Evolutionary conservation across 768 basidiomycete genomes (phyloP).

Genomic region (Pleurotus giganteus): DNA sequence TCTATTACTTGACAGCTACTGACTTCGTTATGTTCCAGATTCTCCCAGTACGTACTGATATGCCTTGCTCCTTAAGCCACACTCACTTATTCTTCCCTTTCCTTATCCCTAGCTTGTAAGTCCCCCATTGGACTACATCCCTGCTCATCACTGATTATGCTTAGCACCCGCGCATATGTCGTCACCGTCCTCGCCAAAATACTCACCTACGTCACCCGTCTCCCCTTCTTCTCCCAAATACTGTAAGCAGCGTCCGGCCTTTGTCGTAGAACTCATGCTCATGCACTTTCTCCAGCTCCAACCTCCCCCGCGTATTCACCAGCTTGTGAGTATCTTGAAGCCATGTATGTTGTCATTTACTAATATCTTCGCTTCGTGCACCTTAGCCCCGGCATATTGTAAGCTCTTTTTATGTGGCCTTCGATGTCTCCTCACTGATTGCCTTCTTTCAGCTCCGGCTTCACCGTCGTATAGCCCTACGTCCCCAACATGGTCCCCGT

Average conservation of each 20-base stretch:
- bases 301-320: constrained; percentile 88
- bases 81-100: constrained; percentile 20
- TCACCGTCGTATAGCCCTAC: constrained; percentile 87
- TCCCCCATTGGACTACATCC: constrained; percentile 13
- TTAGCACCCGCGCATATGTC: constrained; percentile 78
- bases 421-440: constrained; percentile 12
- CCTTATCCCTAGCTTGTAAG: constrained; percentile 56
- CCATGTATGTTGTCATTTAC: constrained; percentile 8
- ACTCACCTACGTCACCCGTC: constrained; percentile 92
- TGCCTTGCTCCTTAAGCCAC: constrained; percentile 5
- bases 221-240: constrained; percentile 93
- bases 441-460: constrained; percentile 56
- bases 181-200: constrained; percentile 89
- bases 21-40: constrained; percentile 40
- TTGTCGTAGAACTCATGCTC: background rate
- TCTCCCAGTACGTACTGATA: constrained; percentile 67
- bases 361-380: constrained; percentile 4
- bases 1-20: constrained; percentile 15
- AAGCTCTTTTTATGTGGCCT: constrained; percentile 24
- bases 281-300: constrained; percentile 51
- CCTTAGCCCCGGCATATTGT: constrained; percentile 79
- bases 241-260: constrained; percentile 50
- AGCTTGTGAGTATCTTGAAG: constrained; percentile 58
- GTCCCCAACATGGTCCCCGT: constrained; percentile 81
- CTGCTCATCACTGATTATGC: constrained; percentile 12